These are phyloP conservation scores for Fragosphaeria purpurea DNA, from an alignment of 2,329 filamentous ascomycete species.

Conservation along the genomic window DNA sequence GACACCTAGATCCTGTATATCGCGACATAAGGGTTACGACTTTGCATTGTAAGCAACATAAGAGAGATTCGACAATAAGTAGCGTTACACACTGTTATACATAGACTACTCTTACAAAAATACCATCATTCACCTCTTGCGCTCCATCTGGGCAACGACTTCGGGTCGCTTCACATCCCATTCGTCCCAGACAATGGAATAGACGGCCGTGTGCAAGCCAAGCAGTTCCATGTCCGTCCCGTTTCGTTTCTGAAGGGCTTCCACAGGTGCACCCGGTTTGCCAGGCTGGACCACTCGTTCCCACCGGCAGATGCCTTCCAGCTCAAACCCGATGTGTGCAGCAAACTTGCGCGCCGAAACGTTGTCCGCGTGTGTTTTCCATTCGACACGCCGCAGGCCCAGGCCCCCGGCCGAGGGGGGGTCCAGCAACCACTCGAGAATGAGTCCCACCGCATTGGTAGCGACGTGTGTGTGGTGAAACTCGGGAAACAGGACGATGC, in stretches of 20 bases:
- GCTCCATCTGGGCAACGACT: too few relatives aligned
- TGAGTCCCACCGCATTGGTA: constrained; percentile 2
- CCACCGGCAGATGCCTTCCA: constrained; percentile 4
- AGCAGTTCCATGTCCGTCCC: background rate
- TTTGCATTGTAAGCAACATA: too few relatives aligned
- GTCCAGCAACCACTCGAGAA: constrained; percentile 4
- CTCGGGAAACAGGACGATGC: constrained; percentile 5
- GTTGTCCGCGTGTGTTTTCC: constrained; percentile 4
- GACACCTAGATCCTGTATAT: too few relatives aligned
- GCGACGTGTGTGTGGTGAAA: constrained; percentile 6
- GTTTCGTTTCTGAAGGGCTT: background rate
- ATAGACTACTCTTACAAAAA: too few relatives aligned
- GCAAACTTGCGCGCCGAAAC: background rate
- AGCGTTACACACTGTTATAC: too few relatives aligned
- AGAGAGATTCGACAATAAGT: too few relatives aligned
- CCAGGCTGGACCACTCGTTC: constrained; percentile 2
- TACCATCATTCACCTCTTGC: too few relatives aligned
- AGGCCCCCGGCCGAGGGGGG: background rate
- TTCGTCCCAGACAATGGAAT: too few relatives aligned
- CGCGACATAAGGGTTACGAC: too few relatives aligned
- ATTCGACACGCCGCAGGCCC: constrained; percentile 6
- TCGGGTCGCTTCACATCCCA: too few relatives aligned
- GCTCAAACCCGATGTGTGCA: constrained; percentile 1
- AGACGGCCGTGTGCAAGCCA: too few relatives aligned
- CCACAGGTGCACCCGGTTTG: background rate